Percentiles rank a stretch among this genome's conserved stretches.
These are phyloP conservation scores for Suhomyces terraborum DNA, from an alignment of 1,139 yeast species.

Conservation along the genomic window DNA sequence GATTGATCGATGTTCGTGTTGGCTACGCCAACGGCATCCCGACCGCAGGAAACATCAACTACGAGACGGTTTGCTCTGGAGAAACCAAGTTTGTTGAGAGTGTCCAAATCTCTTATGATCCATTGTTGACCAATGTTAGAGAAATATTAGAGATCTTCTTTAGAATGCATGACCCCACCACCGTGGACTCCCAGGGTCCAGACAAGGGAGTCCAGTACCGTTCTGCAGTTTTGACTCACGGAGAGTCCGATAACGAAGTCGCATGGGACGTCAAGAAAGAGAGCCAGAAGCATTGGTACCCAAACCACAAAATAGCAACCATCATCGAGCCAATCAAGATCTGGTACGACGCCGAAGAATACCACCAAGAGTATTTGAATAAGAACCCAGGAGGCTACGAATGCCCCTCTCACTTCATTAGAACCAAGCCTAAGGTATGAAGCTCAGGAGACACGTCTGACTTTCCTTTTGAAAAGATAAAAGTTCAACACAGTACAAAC, in stretches of 20 bases:
- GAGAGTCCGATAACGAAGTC: constrained; percentile 40
- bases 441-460: too few species aligned
- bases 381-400: constrained; percentile 84
- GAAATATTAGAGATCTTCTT: constrained; percentile 82
- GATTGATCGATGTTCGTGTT: constrained; percentile 74
- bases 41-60: constrained; percentile 55
- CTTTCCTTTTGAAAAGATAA: constrained; percentile 3
- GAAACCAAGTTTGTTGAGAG: constrained; percentile 76
- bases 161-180: constrained; percentile 84
- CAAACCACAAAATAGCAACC: constrained; percentile 55
- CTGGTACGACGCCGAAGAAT: constrained; percentile 92
- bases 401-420: constrained; percentile 77
- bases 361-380: constrained; percentile 80
- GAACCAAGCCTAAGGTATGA: constrained; percentile 28
- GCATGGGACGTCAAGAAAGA: constrained; percentile 34
- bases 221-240: constrained; percentile 68
- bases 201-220: constrained; percentile 85
- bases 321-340: constrained; percentile 63
- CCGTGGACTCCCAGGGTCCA: constrained; percentile 69
- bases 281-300: constrained; percentile 46
- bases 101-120: constrained; percentile 80
- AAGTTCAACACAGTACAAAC: constrained; percentile 14
- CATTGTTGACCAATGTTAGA: constrained; percentile 54
- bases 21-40: constrained; percentile 85
- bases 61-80: constrained; percentile 75